Conservation (phyloP, 257 asterid genomes). For the Solanum ossicruentum region DNA sequence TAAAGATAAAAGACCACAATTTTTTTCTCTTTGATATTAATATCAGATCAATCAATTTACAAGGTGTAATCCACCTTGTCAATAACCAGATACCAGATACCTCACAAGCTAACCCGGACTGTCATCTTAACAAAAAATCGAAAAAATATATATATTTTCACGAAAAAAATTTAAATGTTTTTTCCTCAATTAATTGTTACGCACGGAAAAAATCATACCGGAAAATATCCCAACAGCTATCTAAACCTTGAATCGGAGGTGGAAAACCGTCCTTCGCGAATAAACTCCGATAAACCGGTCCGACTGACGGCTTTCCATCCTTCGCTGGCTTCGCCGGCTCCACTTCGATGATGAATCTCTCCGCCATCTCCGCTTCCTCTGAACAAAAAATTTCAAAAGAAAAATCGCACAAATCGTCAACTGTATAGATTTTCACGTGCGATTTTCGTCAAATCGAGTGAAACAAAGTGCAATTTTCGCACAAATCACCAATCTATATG, state of each 20-base stretch:
- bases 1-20: neutral
- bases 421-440: neutral
- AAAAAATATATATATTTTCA: neutral
- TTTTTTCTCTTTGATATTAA: neutral
- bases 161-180: neutral
- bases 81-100: no score
- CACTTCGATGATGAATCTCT: constrained; percentile 37
- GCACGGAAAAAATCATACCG: constrained; percentile 21
- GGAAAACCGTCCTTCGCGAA: constrained; percentile 84
- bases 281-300: constrained; percentile 70
- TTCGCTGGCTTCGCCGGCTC: constrained; percentile 68
- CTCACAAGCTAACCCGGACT: neutral
- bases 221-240: constrained; percentile 92
- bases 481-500: neutral
- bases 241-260: constrained; percentile 51
- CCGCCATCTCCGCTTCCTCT: constrained; percentile 26
- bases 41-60: neutral
- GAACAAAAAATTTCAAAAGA: neutral
- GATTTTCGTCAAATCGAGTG: neutral
- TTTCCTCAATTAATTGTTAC: neutral
- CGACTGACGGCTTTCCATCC: constrained; percentile 72
- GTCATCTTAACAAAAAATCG: neutral
- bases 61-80: neutral
- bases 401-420: neutral
- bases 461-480: neutral